Base-by-base conservation (phyloP, 257 asterid species). In the Plantago major region DNA sequence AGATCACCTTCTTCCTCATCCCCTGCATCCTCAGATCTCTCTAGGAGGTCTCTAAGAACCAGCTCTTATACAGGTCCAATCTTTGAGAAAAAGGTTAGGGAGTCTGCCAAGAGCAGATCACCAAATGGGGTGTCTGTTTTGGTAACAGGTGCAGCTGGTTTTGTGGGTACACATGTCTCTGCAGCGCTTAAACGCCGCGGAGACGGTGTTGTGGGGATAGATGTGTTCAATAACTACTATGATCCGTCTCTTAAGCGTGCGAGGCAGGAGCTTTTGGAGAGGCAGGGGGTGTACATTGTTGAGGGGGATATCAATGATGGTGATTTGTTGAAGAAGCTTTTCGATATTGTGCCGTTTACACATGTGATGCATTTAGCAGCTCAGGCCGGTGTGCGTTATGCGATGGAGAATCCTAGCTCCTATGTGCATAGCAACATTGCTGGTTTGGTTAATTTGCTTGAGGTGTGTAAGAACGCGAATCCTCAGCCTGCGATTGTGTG, bases 351-450 rank as follows among this genome's bases (percentile, higher is more conserved):
- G 12, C 87, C 86, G 40, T 92, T 89, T 63, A 86, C 85, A 54
- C 98, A 92, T 70, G 97, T 92, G 46, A 92, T 92, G 98, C 98
- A 92, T 78, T 78, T 92, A 44, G 98, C 98, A 2, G 98, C 98
- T 0, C 98, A 91, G 74, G 98, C 98, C 0, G 98, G 98, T 2
- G 98, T 92, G 0, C 67, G 97, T 2, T 92, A 92, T 18, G 98
- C 98, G n/a, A 88, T 92, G 98, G 90, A 88, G 73, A 92, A 92
- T 77, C 98, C 98, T n/a, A 73, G 95, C 68, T 92, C 98, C 3
- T 92, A 92, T 67, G 95, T 89, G 17, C 98, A 88, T 65, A 88
- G 97, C 69, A 92, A 92, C 67, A 92, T 92, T n/a, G 98, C 98
- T 1, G 98, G 98, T 38, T 71, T 92, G 1, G 98, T 92, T 54